Evolutionary conservation across 345 rosid genomes (phyloP), one percentile per base, ranked within the genome.

Genomic region (Noccaea bulbosa): DNA sequence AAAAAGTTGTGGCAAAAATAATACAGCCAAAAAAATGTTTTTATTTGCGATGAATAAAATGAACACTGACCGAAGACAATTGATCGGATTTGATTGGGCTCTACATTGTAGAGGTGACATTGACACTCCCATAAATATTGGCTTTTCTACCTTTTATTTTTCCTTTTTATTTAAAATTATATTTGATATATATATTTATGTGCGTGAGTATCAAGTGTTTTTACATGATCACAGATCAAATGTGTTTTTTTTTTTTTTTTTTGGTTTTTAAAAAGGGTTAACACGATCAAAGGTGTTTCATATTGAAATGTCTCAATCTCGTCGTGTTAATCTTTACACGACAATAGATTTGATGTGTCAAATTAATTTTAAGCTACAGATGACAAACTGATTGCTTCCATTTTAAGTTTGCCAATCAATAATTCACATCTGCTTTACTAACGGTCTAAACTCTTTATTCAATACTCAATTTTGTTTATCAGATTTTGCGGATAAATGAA

Each of bases 51-150:
- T 59, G 68, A 74, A 67, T 53, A 22, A 33, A 61, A 71, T 16
- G 33, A 71, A 41, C 43, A 65, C 72, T 57, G 69, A 65, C 51
- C 44, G 33, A 69, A 62, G 65, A 55, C 74, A 47, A 50, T 67
- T 5, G 59, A 75, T 75, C 60, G 44, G 70, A 68, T 59, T 62
- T 75, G 74, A 75, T 68, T 75, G 73, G 78, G 65, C 78, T 61
- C 74, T 61, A 68, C 78, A 62, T 75, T 75, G 78, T 52, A 61
- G 57, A 51, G 2, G 10, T 69, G 74, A 62, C 74, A 69, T 20
- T 62, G 78, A 75, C 78, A 75, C 70, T 53, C 64, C 79, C 74
- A 69, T 75, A 62, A 62, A 75, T 75, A 69, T 69, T 62, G 79
- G 74, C 70, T 75, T 75, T 75, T 75, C 62, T 62, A 62, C 59